These are phyloP conservation scores for Alternaria alternata DNA, from an alignment of 2,329 filamentous ascomycete genomes.

Conservation along the genomic window DNA sequence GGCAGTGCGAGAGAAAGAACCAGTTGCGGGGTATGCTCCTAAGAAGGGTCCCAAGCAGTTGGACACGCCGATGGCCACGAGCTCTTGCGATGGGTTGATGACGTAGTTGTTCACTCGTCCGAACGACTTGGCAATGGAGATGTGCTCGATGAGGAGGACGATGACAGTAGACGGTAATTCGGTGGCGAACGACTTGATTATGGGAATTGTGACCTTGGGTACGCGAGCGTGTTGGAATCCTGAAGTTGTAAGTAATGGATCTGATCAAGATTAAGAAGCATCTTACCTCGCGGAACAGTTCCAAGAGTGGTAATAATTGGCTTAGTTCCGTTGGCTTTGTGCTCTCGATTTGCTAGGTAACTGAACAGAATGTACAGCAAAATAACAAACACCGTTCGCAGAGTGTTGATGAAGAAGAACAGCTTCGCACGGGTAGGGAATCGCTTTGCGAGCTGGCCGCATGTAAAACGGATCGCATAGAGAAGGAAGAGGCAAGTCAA, in stretches of 20 bases:
- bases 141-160: slow-evolving; percentile 94
- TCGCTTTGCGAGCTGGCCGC: slow-evolving; percentile 71
- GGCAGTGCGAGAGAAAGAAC: slow-evolving; percentile 94
- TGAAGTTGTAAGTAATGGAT: slow-evolving; percentile 16
- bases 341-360: slow-evolving; percentile 76
- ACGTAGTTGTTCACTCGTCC: slow-evolving; percentile 95
- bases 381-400: slow-evolving; percentile 91
- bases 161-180: slow-evolving; percentile 88
- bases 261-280: background rate
- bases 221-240: slow-evolving; percentile 78
- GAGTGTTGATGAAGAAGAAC: slow-evolving; percentile 89
- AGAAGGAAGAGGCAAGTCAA: slow-evolving; percentile 80
- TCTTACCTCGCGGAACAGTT: slow-evolving; percentile 74
- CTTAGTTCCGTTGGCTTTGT: slow-evolving; percentile 52
- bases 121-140: slow-evolving; percentile 96
- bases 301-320: slow-evolving; percentile 78
- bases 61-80: slow-evolving; percentile 90
- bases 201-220: slow-evolving; percentile 70
- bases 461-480: slow-evolving; percentile 71
- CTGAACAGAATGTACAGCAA: slow-evolving; percentile 91
- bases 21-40: slow-evolving; percentile 89
- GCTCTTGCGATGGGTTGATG: slow-evolving; percentile 95
- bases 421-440: slow-evolving; percentile 73
- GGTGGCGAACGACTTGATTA: slow-evolving; percentile 73
- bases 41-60: slow-evolving; percentile 92